Percentiles rank a stretch among this genome's conserved stretches.
Evolutionary conservation across 768 basidiomycete genomes (phyloP).

Genomic region (Termitomyces sp.): DNA sequence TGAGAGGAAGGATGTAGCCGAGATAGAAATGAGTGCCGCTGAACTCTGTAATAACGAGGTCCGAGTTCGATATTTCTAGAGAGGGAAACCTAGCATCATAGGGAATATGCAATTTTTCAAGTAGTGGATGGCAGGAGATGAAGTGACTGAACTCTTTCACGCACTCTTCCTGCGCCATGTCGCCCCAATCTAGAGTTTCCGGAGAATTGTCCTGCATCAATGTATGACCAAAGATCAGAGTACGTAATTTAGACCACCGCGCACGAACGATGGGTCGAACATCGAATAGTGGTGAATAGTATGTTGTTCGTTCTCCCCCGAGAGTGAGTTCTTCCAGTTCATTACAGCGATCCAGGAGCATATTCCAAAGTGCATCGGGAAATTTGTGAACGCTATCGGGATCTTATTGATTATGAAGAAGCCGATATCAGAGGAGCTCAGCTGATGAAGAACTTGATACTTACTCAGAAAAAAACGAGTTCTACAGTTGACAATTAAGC

Average conservation of each 20-base stretch:
- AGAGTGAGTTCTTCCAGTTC: constrained; percentile 38
- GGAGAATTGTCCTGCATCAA: constrained; percentile 7
- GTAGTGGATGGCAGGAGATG: constrained; percentile 11
- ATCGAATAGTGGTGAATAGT: constrained; percentile 13
- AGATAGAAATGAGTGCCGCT: constrained; percentile 15
- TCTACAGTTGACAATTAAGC: constrained; percentile 13
- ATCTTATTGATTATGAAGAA: constrained; percentile 4
- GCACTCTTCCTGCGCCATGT: constrained; percentile 2
- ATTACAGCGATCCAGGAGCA: constrained; percentile 41
- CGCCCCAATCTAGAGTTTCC: not conserved
- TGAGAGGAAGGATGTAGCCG: constrained; percentile 6
- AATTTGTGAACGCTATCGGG: constrained; percentile 7
- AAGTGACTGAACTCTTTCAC: constrained; percentile 14
- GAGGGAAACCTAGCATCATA: constrained; percentile 10
- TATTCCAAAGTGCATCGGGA: constrained; percentile 40
- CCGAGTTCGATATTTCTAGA: constrained; percentile 7
- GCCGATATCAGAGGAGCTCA: not conserved
- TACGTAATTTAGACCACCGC: constrained; percentile 16
- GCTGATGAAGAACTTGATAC: not conserved
- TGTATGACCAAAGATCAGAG: constrained; percentile 14
- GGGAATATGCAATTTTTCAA: constrained; percentile 14
- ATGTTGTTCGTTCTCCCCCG: constrained; percentile 11
- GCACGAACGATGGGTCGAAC: constrained; percentile 14
- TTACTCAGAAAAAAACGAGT: constrained; percentile 7
- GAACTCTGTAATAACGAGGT: constrained; percentile 12